phyloP scores from a whole-genome alignment of 176 grass and related monocot species.

The bread wheat (Triticum aestivum) region DNA sequence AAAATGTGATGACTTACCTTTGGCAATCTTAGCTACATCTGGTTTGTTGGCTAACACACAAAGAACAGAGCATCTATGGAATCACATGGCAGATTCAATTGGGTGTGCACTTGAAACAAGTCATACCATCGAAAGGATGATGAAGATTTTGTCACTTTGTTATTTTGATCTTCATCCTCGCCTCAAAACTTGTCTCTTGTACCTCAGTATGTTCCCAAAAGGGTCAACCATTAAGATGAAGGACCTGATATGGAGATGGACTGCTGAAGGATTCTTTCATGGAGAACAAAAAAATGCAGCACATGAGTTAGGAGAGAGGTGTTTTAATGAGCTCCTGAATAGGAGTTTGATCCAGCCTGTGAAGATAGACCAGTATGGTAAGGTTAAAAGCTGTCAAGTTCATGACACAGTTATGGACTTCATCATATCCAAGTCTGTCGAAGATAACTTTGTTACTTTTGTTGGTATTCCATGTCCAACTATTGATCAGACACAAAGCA shows the following conservation, averaged over 20 bases:
- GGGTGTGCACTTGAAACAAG: neutral
- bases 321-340: slow-evolving; percentile 2
- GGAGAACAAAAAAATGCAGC: neutral
- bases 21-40: neutral
- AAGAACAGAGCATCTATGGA: neutral
- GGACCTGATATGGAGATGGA: neutral
- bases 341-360: neutral
- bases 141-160: neutral
- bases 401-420: neutral
- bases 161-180: neutral
- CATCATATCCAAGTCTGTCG: neutral
- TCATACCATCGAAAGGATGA: neutral
- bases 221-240: neutral
- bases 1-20: neutral
- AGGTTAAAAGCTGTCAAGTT: slow-evolving; percentile 4
- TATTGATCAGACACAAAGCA: neutral
- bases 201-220: neutral
- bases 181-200: neutral
- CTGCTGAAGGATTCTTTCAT: slow-evolving; percentile 10
- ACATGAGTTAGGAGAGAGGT: neutral
- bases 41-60: neutral
- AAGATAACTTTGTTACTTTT: neutral
- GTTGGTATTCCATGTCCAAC: neutral
- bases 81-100: neutral
- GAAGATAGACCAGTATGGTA: neutral